Base-by-base conservation (phyloP, 352 stramenopile genomes). In the Blastocystis sp. region DNA sequence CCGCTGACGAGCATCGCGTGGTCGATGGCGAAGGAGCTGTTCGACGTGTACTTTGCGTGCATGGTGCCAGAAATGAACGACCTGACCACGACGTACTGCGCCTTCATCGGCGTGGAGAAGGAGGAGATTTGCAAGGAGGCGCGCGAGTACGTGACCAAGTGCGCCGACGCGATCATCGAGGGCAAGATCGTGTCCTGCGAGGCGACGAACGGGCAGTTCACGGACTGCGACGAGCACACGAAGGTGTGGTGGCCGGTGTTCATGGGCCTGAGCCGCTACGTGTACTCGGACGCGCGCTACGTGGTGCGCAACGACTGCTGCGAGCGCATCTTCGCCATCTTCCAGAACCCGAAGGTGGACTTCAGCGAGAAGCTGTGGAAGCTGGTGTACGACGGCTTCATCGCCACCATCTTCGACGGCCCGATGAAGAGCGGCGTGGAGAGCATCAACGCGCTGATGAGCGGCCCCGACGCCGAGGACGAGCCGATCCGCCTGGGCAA, bases 191-290 rank as follows among this genome's bases (percentile, higher is more conserved):
- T 88, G 23, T 80, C 62, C 3, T 79, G 56, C 17, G 66, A 52
- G 21, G 88, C 77, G 41, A 90, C 86, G 23, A 64, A 80, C 7
- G 28, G 67, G 34, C 34, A 19, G 38, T 91, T 89, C 64, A 90
- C 88, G 3, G 89, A 91, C 67, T 81, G 70, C 23, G 66, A 90
- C 34, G 89, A 92, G 62, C 89, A 90, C 76, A 89, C 95, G n/a
- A 91, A 94, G 89, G 88, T 95, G 2, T 97, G 94, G 94, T 99
- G 96, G 96, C 96, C 96, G 0, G 93, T 99, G 62, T 90, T 99
- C 65, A 95, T 98, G 4, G 97, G 96, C 38, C 90, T 99, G n/a
- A 96, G 94, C 0, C 94, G 94, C 43, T 91, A 96, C 17, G 93
- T 97, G 43, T 79, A 52, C 78, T 93, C 93, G 0, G 95, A 98